phyloP scores from a whole-genome alignment of 2,329 filamentous ascomycete species.

The Bipolaris gigantea region DNA sequence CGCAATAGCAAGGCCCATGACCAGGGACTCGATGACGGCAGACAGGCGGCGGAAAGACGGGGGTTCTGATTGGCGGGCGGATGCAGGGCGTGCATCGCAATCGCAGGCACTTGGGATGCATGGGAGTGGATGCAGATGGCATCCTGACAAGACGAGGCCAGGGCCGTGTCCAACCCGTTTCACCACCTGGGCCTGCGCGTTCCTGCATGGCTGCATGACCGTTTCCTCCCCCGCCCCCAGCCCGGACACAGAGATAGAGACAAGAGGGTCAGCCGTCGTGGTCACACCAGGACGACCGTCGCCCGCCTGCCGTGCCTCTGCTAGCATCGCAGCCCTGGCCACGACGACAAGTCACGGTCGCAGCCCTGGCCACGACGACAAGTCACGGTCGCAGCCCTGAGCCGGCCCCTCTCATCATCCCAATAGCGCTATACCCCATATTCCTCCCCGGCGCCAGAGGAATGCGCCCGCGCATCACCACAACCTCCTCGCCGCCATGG shows the following conservation, averaged over 20 bases:
- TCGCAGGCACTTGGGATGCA: background rate
- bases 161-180: conserved; percentile 4
- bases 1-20: too few species aligned
- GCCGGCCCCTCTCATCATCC: conserved; percentile 20
- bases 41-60: conserved; percentile 14
- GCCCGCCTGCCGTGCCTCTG: background rate
- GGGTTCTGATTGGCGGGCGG: conserved; percentile 20
- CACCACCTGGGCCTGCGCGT: conserved; percentile 9
- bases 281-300: too few species aligned
- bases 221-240: background rate
- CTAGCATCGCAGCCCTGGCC: background rate
- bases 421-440: conserved; percentile 32
- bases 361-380: background rate
- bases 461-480: conserved; percentile 34
- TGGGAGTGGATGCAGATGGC: background rate
- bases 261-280: background rate
- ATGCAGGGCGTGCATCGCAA: background rate
- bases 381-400: conserved; percentile 10
- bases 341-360: conserved; percentile 4
- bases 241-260: background rate
- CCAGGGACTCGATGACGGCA: background rate
- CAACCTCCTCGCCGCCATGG: conserved; percentile 62
- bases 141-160: too few species aligned
- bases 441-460: conserved; percentile 32
- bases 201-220: background rate